These are phyloP conservation scores for Sclerotinia nivalis DNA, from an alignment of 2,329 filamentous ascomycete genomes.

Conservation along the genomic window DNA sequence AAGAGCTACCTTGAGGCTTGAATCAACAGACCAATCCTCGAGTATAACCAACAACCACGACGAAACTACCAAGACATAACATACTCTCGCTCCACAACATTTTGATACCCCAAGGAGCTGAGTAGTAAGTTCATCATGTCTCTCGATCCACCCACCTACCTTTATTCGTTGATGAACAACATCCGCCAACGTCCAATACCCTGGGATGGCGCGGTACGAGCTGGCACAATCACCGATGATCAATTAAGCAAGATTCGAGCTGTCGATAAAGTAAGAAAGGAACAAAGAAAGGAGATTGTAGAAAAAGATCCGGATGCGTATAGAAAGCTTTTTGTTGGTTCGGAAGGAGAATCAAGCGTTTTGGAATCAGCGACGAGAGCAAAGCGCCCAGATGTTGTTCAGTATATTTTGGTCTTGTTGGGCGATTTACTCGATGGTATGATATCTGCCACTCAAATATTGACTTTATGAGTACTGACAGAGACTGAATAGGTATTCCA, in stretches of 20 bases:
- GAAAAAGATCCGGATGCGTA: constrained; percentile 80
- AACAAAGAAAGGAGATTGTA: constrained; percentile 80
- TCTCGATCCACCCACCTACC: constrained; percentile 86
- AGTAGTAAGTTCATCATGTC: constrained; percentile 61
- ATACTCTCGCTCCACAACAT: constrained; percentile 20
- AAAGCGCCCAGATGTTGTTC: constrained; percentile 85
- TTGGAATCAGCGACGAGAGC: constrained; percentile 70
- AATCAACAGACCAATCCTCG: constrained; percentile 18
- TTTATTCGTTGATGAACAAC: constrained; percentile 89
- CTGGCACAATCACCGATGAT: constrained; percentile 88
- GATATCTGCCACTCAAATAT: constrained; percentile 21
- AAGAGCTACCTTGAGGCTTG: constrained; percentile 26
- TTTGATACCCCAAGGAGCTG: constrained; percentile 24
- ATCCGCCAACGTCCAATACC: constrained; percentile 94
- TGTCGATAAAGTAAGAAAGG: constrained; percentile 93
- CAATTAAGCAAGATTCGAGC: constrained; percentile 95
- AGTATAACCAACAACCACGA: constrained; percentile 17
- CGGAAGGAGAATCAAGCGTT: constrained; percentile 67
- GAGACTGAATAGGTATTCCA: constrained; percentile 65
- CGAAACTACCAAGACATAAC: neutral
- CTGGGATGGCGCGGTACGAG: constrained; percentile 94
- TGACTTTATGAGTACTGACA: constrained; percentile 19
- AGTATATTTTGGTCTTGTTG: constrained; percentile 90
- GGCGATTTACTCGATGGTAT: constrained; percentile 84
- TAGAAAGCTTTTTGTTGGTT: constrained; percentile 75